Conservation (phyloP, 495 filamentous ascomycete genomes). For the Amniculicola lignicola region DNA sequence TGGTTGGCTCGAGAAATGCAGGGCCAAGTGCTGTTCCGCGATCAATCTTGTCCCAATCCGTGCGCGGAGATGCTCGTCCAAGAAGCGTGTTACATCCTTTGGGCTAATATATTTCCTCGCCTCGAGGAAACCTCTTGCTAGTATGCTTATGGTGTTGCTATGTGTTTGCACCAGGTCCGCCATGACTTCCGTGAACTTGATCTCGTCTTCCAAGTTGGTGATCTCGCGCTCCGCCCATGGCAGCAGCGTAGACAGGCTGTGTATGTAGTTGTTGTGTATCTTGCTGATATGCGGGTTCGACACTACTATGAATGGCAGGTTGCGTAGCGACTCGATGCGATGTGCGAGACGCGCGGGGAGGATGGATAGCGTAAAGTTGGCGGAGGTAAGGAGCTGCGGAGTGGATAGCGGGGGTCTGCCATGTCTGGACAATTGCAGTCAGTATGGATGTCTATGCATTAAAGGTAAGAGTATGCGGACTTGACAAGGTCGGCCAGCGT, state of each 20-base stretch:
- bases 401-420: slow-evolving; percentile 84
- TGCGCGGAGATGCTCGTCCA: slow-evolving; percentile 90
- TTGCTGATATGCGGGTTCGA: slow-evolving; percentile 87
- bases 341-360: slow-evolving; percentile 92
- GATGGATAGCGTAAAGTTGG: slow-evolving; percentile 90
- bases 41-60: slow-evolving; percentile 92
- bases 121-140: slow-evolving; percentile 89
- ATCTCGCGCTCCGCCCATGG: slow-evolving; percentile 77
- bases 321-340: slow-evolving; percentile 85
- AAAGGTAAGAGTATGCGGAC: slow-evolving; percentile 46
- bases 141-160: slow-evolving; percentile 85
- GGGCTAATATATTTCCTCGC: slow-evolving; percentile 82
- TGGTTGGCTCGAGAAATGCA: slow-evolving; percentile 79
- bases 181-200: slow-evolving; percentile 83
- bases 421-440: slow-evolving; percentile 55
- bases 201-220: slow-evolving; percentile 80
- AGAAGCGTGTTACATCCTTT: slow-evolving; percentile 76
- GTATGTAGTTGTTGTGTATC: slow-evolving; percentile 93
- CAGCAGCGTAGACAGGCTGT: slow-evolving; percentile 83
- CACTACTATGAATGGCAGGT: slow-evolving; percentile 95
- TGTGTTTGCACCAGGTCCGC: slow-evolving; percentile 92
- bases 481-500: slow-evolving; percentile 85
- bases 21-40: slow-evolving; percentile 92
- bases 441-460: not conserved
- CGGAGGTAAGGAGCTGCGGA: slow-evolving; percentile 75